Base-by-base conservation (phyloP, 176 grass and related monocot species). In the Raddia guianensis region DNA sequence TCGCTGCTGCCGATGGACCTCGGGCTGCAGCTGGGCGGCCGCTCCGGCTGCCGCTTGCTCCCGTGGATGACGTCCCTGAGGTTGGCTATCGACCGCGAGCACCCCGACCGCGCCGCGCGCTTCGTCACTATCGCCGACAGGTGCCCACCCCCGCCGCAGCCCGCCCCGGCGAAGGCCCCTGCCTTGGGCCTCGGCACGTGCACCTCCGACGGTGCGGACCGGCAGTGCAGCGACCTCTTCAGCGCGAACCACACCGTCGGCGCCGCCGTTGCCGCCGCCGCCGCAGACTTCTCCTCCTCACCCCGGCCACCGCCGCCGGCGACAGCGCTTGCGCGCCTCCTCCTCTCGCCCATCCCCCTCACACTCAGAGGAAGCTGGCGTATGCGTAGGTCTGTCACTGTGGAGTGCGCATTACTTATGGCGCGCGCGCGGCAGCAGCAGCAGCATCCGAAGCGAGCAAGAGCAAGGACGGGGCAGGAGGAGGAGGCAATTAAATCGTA, bases 1-100 rank as follows among this genome's bases (percentile, higher is more conserved):
- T 98, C 95, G 67, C 90, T 98, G 82, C 95, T 98, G 40, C 95
- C 95, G 46, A 98, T 98, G 43, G 95, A 98, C 62, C 95, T 79
- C 21, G 95, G 95, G 87, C 95, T 98, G 86, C 92, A 94, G 69
- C 88, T 93, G 2, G 85, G 90, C 35, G 92, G 92, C 76, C 68
- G 83, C 11, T 90, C 90, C 15, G 91, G 90, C 67, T 98, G 95
- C 21, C 95, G 87, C 82, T 98, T 98, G 92, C 95, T 98, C 18
- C 95, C 95, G 84, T 98, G 95, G 79, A 98, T 98, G 18, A 98
- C 95, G 66, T 98, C 92, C 18, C 90, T 91, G 8, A 98, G 88
- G 88, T 98, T 98, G 55, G 95, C 92, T 6, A 98, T 95, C 7
- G 96, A 98, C 40, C 92, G 86, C 3, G 96, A 98, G 84, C 96